These are phyloP conservation scores for Tilletia walkeri DNA, from an alignment of 1,284 basidiomycete species.

Conservation along the genomic window DNA sequence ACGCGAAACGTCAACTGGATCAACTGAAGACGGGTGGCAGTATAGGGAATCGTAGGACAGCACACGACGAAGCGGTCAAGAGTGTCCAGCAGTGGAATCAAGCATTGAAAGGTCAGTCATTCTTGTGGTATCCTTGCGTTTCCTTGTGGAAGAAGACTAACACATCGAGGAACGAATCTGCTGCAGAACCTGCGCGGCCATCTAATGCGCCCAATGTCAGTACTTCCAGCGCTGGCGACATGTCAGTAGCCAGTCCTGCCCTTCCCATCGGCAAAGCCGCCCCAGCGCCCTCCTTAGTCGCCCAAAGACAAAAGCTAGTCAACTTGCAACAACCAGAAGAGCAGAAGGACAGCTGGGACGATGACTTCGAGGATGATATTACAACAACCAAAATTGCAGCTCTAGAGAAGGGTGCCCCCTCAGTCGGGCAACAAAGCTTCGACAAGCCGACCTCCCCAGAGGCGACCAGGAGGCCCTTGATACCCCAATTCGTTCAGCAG, in stretches of 20 bases:
- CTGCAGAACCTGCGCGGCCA: background rate
- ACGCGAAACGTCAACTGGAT: constrained; percentile 73
- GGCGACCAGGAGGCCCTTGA: background rate
- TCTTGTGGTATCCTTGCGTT: background rate
- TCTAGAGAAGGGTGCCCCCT: constrained; percentile 41
- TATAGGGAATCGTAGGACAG: constrained; percentile 56
- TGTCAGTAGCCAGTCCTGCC: background rate
- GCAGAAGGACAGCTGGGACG: constrained; percentile 92
- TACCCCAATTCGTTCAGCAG: background rate
- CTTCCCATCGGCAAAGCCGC: constrained; percentile 36
- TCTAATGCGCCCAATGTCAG: background rate
- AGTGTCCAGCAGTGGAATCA: constrained; percentile 98
- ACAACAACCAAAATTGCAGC: constrained; percentile 80
- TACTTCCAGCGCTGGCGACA: constrained; percentile 4
- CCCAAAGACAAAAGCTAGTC: constrained; percentile 39
- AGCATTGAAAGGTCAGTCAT: constrained; percentile 66
- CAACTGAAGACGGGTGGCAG: constrained; percentile 53
- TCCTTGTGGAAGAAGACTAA: background rate
- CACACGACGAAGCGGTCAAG: constrained; percentile 85
- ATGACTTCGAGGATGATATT: constrained; percentile 92
- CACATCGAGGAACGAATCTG: too few species aligned
- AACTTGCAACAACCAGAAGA: constrained; percentile 61
- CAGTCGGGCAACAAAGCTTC: background rate
- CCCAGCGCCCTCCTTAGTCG: constrained; percentile 35
- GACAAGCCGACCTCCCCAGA: background rate